Evolutionary conservation across 257 asterid genomes (phyloP).

Genomic region (Scutellaria baicalensis): DNA sequence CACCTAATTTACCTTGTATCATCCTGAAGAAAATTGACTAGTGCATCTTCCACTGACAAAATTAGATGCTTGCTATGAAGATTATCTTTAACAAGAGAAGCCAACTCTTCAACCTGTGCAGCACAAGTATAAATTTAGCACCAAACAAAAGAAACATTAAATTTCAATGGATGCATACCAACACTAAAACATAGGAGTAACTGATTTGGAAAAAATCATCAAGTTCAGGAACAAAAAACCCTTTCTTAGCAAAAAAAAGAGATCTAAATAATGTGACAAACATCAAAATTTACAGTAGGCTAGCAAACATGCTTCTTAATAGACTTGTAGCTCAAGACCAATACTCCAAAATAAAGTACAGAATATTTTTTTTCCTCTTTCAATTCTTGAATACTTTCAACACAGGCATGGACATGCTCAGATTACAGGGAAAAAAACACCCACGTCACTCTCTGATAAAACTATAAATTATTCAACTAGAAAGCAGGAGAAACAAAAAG

Average conservation of each 20-base stretch:
- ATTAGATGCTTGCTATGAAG: constrained; percentile 83
- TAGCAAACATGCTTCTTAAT: background rate
- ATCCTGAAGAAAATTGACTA: constrained; percentile 61
- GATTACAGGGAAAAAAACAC: background rate
- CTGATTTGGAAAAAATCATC: background rate
- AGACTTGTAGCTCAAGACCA: background rate
- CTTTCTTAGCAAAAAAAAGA: background rate
- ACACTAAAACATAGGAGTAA: background rate
- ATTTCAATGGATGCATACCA: background rate
- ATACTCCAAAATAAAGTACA: background rate
- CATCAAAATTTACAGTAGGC: background rate
- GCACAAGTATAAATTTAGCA: background rate
- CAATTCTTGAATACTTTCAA: background rate
- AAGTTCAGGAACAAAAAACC: background rate
- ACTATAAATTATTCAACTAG: background rate
- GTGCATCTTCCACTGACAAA: constrained; percentile 67
- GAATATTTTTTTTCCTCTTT: background rate
- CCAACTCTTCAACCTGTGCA: constrained; percentile 89
- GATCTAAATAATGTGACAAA: background rate
- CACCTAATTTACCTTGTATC: constrained; percentile 52
- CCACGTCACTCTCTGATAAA: background rate
- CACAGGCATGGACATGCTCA: background rate
- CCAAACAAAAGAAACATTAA: background rate
- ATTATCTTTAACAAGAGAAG: constrained; percentile 73
- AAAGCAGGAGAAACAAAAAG: background rate